Percentiles rank a stretch among this genome's conserved stretches.
Conservation (phyloP, 2,329 filamentous ascomycete species). For the Penicillium sp. region DNA sequence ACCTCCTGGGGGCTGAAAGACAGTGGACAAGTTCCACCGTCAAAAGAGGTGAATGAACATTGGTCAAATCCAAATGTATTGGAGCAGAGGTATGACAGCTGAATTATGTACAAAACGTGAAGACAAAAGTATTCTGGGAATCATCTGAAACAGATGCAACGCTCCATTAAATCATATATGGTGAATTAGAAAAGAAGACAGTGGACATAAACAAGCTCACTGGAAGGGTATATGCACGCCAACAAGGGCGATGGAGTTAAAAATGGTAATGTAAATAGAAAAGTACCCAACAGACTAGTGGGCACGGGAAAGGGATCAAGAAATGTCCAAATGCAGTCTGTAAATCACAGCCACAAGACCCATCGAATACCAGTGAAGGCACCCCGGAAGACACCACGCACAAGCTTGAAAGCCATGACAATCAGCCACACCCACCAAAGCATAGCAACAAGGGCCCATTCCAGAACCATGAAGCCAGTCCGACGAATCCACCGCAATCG, state of each 20-base stretch:
- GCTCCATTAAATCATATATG: constrained; percentile 6
- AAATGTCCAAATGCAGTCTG: constrained; percentile 9
- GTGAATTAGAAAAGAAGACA: not conserved
- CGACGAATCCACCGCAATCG: constrained; percentile 73
- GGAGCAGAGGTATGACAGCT: not conserved
- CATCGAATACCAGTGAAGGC: constrained; percentile 64
- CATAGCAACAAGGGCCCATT: constrained; percentile 82
- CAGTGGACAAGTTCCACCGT: too few relatives aligned
- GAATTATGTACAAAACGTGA: not conserved
- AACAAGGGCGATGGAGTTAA: constrained; percentile 3
- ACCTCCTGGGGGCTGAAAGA: not conserved
- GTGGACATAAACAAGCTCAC: not conserved
- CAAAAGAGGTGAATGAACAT: not conserved
- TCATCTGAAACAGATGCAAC: not conserved
- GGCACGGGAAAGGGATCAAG: not conserved
- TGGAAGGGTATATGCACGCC: constrained; percentile 16
- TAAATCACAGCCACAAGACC: constrained; percentile 71
- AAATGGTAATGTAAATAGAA: not conserved
- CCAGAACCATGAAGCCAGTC: constrained; percentile 75
- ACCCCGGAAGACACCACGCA: constrained; percentile 62
- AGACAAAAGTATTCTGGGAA: not conserved
- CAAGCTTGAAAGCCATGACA: constrained; percentile 69
- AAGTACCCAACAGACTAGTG: not conserved
- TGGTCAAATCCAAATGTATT: not conserved
- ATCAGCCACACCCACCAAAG: constrained; percentile 96